Evolutionary conservation across 208 protist species (phyloP).

Genomic region (Trypanosoma rangeli): DNA sequence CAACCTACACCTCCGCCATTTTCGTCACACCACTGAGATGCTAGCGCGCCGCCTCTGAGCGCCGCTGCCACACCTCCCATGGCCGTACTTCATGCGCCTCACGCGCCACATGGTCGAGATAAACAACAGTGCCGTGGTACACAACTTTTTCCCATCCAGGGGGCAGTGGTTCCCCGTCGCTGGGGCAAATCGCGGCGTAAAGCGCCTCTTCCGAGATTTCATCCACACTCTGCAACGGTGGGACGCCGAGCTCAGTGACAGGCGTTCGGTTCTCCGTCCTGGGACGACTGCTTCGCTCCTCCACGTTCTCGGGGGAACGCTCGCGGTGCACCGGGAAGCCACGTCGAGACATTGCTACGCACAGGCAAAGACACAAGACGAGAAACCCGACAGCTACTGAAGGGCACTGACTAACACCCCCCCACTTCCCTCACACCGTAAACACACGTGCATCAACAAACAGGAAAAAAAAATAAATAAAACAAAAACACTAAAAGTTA

Average conservation of each 20-base stretch:
- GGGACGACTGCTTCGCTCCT: not conserved
- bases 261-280: conserved; percentile 4
- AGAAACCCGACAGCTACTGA: not conserved
- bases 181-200: conserved; percentile 23
- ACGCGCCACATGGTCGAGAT: conserved; percentile 58
- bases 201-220: conserved; percentile 20
- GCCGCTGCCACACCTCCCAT: conserved; percentile 56
- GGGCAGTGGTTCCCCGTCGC: conserved; percentile 34
- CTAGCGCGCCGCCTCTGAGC: conserved; percentile 19
- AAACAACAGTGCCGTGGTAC: conserved; percentile 47
- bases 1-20: not conserved
- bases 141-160: conserved; percentile 63
- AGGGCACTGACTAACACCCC: not conserved
- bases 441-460: not conserved
- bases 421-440: not conserved
- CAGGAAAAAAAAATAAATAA: not conserved
- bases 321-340: not conserved
- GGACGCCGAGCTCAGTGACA: not conserved
- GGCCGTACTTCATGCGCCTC: conserved; percentile 64
- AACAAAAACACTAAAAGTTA: not conserved
- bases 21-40: not conserved
- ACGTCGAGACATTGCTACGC: conserved; percentile 13
- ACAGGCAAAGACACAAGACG: not conserved
- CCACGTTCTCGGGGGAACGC: conserved; percentile 1
- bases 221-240: conserved; percentile 1